Conservation (phyloP, 352 stramenopile genomes). For the Peronospora destructor region DNA sequence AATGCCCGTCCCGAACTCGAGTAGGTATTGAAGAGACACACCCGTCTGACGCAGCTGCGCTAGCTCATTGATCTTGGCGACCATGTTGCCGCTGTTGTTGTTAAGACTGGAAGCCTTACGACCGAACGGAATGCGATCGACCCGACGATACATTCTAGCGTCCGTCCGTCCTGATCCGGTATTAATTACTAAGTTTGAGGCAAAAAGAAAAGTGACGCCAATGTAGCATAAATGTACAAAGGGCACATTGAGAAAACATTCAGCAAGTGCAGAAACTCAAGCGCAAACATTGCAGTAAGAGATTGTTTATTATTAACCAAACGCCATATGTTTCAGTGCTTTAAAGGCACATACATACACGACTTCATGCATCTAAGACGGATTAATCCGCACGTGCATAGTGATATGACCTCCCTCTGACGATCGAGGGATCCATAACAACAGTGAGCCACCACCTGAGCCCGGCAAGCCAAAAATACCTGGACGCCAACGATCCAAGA, state of each 20-base stretch:
- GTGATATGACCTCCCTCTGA: slow-evolving; percentile 33
- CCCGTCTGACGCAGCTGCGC: slow-evolving; percentile 73
- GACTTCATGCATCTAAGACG: slow-evolving; percentile 13
- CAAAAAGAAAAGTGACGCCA: no score
- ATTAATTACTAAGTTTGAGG: no score
- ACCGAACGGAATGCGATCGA: neutral
- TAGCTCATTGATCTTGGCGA: slow-evolving; percentile 60
- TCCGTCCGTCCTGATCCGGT: no score
- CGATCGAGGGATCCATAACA: slow-evolving; percentile 27
- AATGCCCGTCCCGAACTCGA: slow-evolving; percentile 83
- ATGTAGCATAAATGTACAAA: no score
- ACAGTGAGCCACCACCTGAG: slow-evolving; percentile 18
- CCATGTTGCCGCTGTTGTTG: slow-evolving; percentile 36
- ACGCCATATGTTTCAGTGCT: no score
- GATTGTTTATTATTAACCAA: no score
- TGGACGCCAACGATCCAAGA: slow-evolving; percentile 36
- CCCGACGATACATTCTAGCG: neutral
- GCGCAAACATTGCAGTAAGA: no score
- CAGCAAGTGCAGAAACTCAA: no score
- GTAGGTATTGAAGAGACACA: slow-evolving; percentile 82
- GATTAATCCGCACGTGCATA: slow-evolving; percentile 41
- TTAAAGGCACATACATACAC: no score
- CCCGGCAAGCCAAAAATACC: slow-evolving; percentile 18
- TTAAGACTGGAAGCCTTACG: neutral
- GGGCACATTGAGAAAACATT: no score